These are phyloP conservation scores for Schizophyllum amplum DNA, from an alignment of 1,284 basidiomycete species.

Conservation along the genomic window DNA sequence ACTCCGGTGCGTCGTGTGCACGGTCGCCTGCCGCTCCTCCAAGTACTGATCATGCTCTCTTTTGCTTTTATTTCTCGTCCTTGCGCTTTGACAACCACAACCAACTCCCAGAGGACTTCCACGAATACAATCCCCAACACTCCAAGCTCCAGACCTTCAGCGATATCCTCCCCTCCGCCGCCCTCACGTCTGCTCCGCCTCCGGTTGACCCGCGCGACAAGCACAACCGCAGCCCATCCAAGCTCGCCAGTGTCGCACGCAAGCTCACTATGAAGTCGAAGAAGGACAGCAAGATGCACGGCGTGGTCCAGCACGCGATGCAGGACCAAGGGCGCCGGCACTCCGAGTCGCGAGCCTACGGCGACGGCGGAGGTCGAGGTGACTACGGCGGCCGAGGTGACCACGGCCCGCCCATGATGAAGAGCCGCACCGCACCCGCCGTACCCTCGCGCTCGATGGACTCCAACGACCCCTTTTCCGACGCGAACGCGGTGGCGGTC, in stretches of 20 bases:
- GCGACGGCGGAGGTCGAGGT: neutral
- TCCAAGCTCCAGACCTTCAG: neutral
- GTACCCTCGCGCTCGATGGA: conserved; percentile 32
- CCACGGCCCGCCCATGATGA: conserved; percentile 7
- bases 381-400: neutral
- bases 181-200: neutral
- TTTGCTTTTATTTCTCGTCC: neutral
- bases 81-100: neutral
- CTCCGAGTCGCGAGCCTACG: no score
- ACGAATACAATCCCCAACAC: neutral
- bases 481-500: conserved; percentile 19
- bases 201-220: neutral
- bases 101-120: neutral
- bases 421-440: no score
- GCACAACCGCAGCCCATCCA: neutral
- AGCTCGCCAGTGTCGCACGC: neutral
- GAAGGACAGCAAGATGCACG: neutral
- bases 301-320: neutral
- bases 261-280: neutral
- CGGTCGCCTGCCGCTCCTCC: neutral
- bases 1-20: neutral
- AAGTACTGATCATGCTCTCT: neutral
- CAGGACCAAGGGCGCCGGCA: no score
- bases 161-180: neutral
- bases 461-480: conserved; percentile 61